Conservation (phyloP, 805 yeast species). For the Monosporozyma yasuniensis region DNA sequence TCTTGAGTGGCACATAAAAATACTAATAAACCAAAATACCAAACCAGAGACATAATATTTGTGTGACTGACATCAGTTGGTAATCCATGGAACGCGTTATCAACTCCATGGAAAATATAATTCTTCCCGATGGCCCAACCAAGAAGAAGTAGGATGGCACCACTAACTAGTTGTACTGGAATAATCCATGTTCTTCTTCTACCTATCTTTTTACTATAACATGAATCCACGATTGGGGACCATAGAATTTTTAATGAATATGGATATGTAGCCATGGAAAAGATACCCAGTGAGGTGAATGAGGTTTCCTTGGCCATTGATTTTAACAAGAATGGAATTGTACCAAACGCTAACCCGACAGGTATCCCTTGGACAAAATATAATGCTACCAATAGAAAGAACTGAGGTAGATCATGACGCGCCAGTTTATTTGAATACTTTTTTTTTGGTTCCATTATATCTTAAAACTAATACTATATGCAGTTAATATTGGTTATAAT, state of each 20-base stretch:
- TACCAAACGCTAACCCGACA: conserved; percentile 90
- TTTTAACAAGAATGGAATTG: conserved; percentile 83
- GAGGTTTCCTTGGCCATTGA: conserved; percentile 50
- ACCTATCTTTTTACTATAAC: conserved; percentile 59
- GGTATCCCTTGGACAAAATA: conserved; percentile 95
- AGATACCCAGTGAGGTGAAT: conserved; percentile 84
- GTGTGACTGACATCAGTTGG: conserved; percentile 8
- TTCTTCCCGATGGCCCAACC: conserved; percentile 43
- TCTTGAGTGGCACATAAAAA: conserved; percentile 95
- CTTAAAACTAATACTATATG: not conserved
- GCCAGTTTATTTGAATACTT: conserved; percentile 17
- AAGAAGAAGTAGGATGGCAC: conserved; percentile 54
- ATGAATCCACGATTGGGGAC: conserved; percentile 93
- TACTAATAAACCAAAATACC: conserved; percentile 66
- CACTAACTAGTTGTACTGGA: conserved; percentile 81
- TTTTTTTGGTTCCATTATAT: conserved; percentile 5
- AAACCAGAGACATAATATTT: conserved; percentile 41
- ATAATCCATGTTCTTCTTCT: conserved; percentile 90
- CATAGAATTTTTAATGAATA: conserved; percentile 85
- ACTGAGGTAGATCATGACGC: conserved; percentile 59
- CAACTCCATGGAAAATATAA: conserved; percentile 36
- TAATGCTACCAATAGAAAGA: conserved; percentile 58
- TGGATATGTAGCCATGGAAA: conserved; percentile 89
- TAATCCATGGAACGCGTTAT: conserved; percentile 18
- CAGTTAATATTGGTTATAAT: too few species aligned